Conservation (phyloP, 768 basidiomycete species). For the Suillus subluteus region DNA sequence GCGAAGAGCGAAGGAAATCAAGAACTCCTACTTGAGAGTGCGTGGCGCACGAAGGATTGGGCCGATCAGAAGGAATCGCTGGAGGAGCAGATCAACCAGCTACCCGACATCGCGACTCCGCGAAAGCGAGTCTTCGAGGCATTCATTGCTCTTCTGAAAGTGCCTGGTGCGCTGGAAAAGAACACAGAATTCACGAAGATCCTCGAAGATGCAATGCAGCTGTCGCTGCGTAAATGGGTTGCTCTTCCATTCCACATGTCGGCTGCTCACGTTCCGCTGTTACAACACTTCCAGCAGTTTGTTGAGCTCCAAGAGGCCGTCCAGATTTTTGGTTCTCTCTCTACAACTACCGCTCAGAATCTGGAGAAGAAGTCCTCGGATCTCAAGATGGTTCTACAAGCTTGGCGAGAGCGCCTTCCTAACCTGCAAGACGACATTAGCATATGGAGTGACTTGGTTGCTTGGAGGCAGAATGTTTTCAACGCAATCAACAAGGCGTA, state of each 20-base stretch:
- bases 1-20: constrained; percentile 88
- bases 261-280: constrained; percentile 88
- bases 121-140: constrained; percentile 98
- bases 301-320: constrained; percentile 97
- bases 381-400: constrained; percentile 93
- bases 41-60: constrained; percentile 96
- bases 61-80: constrained; percentile 73
- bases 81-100: constrained; percentile 78
- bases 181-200: constrained; percentile 86
- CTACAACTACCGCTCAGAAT: constrained; percentile 83
- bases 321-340: constrained; percentile 90
- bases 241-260: constrained; percentile 85
- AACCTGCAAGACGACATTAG: constrained; percentile 97
- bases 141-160: constrained; percentile 85
- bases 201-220: constrained; percentile 95
- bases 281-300: constrained; percentile 99
- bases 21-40: constrained; percentile 91
- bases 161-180: constrained; percentile 80
- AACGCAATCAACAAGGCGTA: constrained; percentile 96
- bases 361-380: constrained; percentile 95
- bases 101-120: constrained; percentile 89
- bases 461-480: constrained; percentile 99
- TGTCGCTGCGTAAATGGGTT: constrained; percentile 95
- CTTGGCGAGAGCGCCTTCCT: constrained; percentile 96
- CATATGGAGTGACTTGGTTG: constrained; percentile 98